Conservation (phyloP, 176 grass and related monocot genomes). For the Chloris gayana region DNA sequence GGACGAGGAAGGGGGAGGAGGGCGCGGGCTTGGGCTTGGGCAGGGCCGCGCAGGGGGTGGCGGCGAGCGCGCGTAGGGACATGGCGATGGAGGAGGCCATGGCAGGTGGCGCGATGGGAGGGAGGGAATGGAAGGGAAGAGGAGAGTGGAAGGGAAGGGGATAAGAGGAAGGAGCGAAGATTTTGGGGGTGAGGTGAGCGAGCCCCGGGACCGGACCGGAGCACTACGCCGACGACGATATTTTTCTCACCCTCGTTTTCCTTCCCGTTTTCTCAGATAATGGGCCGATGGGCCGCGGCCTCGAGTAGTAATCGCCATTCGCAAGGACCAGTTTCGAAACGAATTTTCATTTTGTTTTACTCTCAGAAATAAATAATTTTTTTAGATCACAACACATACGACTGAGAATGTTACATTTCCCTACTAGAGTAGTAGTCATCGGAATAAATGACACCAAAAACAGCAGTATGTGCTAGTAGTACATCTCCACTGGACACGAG, state of each 20-base stretch:
- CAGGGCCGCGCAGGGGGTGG: constrained; percentile 1
- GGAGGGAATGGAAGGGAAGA: background rate
- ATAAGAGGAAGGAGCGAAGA: background rate
- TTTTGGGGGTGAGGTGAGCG: constrained; percentile 7
- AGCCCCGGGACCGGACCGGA: background rate
- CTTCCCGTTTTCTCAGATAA: background rate
- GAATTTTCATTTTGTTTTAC: no score
- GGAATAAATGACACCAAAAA: background rate
- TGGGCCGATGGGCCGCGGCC: no score
- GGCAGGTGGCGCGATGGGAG: background rate
- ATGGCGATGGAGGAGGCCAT: constrained; percentile 45
- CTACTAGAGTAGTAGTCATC: no score
- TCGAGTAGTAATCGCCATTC: no score
- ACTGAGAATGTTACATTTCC: no score
- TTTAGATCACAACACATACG: no score
- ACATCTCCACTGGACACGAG: no score
- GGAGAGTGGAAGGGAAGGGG: background rate
- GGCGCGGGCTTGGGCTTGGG: background rate
- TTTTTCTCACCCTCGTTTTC: background rate
- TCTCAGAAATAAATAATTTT: no score
- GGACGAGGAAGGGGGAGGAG: constrained; percentile 24
- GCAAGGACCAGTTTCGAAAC: no score
- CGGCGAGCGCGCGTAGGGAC: constrained; percentile 43
- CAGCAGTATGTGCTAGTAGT: background rate
- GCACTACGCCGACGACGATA: background rate